Percentiles rank a stretch among this genome's conserved stretches.
These are phyloP conservation scores for Durotheca rogersii DNA, from an alignment of 495 filamentous ascomycete genomes.

Conservation along the genomic window DNA sequence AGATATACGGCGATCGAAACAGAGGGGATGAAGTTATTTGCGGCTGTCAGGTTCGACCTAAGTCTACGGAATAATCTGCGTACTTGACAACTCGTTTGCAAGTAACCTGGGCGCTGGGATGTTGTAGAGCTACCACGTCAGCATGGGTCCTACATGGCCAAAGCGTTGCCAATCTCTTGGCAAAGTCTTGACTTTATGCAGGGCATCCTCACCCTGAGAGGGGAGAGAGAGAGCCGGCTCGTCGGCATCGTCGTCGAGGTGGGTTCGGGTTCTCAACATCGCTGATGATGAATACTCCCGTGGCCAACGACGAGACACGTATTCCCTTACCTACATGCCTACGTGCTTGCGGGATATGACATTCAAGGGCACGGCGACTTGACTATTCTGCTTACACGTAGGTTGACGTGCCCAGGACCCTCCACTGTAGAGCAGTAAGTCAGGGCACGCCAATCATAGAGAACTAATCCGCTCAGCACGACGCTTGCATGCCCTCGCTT, in stretches of 20 bases:
- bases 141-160: slow-evolving; percentile 2
- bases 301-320: no score
- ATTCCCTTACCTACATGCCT: no score
- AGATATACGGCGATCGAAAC: neutral
- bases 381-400: no score
- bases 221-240: slow-evolving; percentile 14
- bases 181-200: slow-evolving; percentile 27
- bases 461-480: neutral
- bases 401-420: neutral
- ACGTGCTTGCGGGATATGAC: neutral
- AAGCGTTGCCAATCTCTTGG: slow-evolving; percentile 30
- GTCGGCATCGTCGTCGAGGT: no score
- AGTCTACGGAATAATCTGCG: no score
- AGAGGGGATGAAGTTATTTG: neutral
- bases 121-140: no score
- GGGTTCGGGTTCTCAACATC: slow-evolving; percentile 29
- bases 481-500: neutral
- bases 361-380: neutral
- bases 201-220: slow-evolving; percentile 6
- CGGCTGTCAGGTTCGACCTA: no score
- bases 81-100: no score
- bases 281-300: slow-evolving; percentile 2
- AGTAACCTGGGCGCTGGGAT: no score
- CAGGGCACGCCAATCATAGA: slow-evolving; percentile 11
- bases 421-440: neutral